A percentile compares a stretch with the other conserved stretches of the same genome.
These are phyloP conservation scores for Mortierella sp. DNA, from an alignment of 371 early-diverging fungal species.

Conservation along the genomic window DNA sequence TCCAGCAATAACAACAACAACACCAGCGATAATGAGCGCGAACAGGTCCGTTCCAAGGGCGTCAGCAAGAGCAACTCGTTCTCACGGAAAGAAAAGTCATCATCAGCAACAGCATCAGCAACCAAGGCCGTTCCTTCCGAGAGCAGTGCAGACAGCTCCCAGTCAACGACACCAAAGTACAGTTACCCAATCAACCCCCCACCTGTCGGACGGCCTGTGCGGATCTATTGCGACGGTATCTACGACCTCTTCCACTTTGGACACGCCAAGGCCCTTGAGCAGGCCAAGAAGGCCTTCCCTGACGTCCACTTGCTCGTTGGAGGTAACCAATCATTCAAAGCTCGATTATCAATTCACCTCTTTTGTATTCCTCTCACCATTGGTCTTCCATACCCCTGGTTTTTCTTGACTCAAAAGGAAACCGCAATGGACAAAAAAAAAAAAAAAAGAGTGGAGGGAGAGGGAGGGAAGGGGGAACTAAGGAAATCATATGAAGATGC, in stretches of 20 bases:
- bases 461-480: neutral
- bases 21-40: neutral
- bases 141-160: constrained; percentile 16
- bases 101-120: constrained; percentile 9
- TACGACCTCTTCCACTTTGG: constrained; percentile 98
- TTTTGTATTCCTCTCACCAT: neutral
- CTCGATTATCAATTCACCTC: neutral
- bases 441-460: neutral
- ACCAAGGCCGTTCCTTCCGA: neutral
- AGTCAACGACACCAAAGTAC: constrained; percentile 30
- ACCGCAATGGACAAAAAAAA: neutral
- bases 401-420: neutral
- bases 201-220: constrained; percentile 81
- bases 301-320: constrained; percentile 92
- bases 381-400: too few relatives aligned
- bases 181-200: constrained; percentile 65
- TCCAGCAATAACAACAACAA: neutral
- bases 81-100: constrained; percentile 15
- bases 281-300: constrained; percentile 94
- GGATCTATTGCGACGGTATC: constrained; percentile 95
- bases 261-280: constrained; percentile 93
- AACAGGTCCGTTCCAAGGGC: constrained; percentile 5
- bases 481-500: constrained; percentile 13
- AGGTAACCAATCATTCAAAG: constrained; percentile 61
- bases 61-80: neutral